Evolutionary conservation across 1,284 basidiomycete genomes (phyloP), one percentile per base, ranked within the genome.

Genomic region (Ustilago vetiveriae): DNA sequence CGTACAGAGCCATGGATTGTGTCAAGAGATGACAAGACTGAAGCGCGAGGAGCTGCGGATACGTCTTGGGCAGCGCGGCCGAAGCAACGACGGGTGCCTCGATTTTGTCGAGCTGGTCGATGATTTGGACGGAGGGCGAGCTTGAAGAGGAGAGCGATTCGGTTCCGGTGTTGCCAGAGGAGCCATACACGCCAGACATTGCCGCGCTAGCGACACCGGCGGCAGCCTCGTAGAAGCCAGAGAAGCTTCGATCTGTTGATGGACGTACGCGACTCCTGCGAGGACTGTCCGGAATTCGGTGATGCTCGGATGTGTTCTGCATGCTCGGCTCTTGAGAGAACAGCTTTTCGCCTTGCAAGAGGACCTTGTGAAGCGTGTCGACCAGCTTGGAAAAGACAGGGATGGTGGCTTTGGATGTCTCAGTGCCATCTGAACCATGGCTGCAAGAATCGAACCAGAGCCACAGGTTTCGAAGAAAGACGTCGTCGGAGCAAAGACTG

Each of bases 41-140:
- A 0, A 96, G 86, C 1, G 90, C 90, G 1, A 98, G 87, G 2
- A 97, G 88, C 80, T 94, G 96, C 54, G 93, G 87, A 82, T 98
- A 98, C 0, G 91, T 87, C 63, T 56, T 54, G 9, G 75, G 75
- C 24, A 76, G 36, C 8, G 64, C 58, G n/a, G 67, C 22, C 2
- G 98, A 93, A 0, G 94, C 94, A 44, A 95, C 92, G 0, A 88
- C 85, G 0, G 96, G 96, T 0, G 94, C 89, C 75, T 98, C 96
- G 0, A 92, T 89, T 83, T 98, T 82, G 56, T 82, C 80, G 26
- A 82, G 72, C 55, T 81, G 79, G 36, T 82, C 80, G 27, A 82
- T 71, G 21, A 81, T 66, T 36, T 79, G 76, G 9, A 80, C 49
- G 2, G 63, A 26, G 2, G 80, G 80, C 19, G 68, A 75, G 40